Evolutionary conservation across 1,284 basidiomycete species (phyloP).

Genomic region (Ustilago shanxiensis): DNA sequence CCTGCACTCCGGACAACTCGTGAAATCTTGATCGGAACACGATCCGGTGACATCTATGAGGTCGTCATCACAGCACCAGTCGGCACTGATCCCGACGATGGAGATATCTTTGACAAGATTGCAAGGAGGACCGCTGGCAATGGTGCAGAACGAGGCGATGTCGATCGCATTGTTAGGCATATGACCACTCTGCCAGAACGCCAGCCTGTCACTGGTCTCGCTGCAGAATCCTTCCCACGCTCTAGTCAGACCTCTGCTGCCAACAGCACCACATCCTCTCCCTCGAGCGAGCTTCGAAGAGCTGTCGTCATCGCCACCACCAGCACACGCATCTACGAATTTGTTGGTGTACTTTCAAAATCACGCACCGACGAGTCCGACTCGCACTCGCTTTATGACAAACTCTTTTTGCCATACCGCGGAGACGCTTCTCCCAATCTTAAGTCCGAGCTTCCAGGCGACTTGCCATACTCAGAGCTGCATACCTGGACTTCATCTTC

Average conservation of each 20-base stretch:
- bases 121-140: slow-evolving; percentile 61
- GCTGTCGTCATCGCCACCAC: slow-evolving; percentile 82
- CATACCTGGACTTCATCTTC: slow-evolving; percentile 67
- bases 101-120: slow-evolving; percentile 68
- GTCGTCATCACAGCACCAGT: slow-evolving; percentile 78
- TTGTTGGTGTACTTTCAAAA: slow-evolving; percentile 77
- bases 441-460: slow-evolving; percentile 68
- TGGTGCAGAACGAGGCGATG: slow-evolving; percentile 44
- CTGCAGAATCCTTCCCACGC: slow-evolving; percentile 45
- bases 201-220: slow-evolving; percentile 63
- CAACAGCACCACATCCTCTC: not conserved
- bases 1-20: slow-evolving; percentile 73
- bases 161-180: slow-evolving; percentile 59
- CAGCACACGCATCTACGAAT: slow-evolving; percentile 89
- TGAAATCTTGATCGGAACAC: slow-evolving; percentile 88
- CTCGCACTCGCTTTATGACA: slow-evolving; percentile 59
- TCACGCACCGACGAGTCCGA: slow-evolving; percentile 76
- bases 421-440: slow-evolving; percentile 56
- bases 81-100: slow-evolving; percentile 72
- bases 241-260: slow-evolving; percentile 1
- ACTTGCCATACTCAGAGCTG: slow-evolving; percentile 70
- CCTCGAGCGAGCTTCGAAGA: slow-evolving; percentile 23
- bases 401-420: slow-evolving; percentile 64
- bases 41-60: slow-evolving; percentile 63
- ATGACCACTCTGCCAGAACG: slow-evolving; percentile 60